Base-by-base conservation (phyloP, 768 basidiomycete genomes). In the Suillus variegatus region DNA sequence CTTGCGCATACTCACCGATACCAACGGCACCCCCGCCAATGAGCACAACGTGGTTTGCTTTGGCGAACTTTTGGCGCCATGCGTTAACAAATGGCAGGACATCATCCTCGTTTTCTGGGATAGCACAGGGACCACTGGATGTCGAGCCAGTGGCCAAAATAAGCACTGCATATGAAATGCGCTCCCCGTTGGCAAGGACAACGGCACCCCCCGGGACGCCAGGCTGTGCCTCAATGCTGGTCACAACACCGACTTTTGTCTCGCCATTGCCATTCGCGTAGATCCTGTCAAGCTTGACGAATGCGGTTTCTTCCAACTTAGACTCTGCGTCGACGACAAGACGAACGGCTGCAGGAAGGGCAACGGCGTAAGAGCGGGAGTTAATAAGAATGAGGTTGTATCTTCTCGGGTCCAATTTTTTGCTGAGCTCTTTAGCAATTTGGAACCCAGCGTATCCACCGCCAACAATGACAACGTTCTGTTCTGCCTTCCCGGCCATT, bases 11-110 rank as follows among this genome's bases (percentile, higher is more conserved):
- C 80, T 65, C 60, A 84, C 83, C 85, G 43, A 86, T 69, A 5
- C 83, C 86, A 38, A 89, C 79, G 6, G 86, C 80, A 38, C 87
- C 88, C 44, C 86, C 87, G 32, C 86, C 88, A 1, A 79, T 85
- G 32, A 89, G 69, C 7, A 85, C 78, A 66, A 87, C 79, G 71
- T 77, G 76, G 44, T 73, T 70, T 6, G 82, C 78, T 6, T 73
- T 68, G 14, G 72, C 72, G 65, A 83, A 78, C 36, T 71, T 73
- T 32, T 49, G 52, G 47, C 75, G 72, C 79, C 79, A 78, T 16
- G 68, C 62, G 13, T 60, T 68, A 25, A 80, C 54, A 38, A 84
- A 75, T 20, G 69, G 70, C 12, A 70, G 55, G 2, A 78, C 73
- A 0, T 76, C 75, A 10, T 60, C 61, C 40, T 75, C 72, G 18